A percentile compares a stretch with the other conserved stretches of the same genome.
phyloP scores from a whole-genome alignment of 805 yeast genomes.

The Yarrowia osloensis region DNA sequence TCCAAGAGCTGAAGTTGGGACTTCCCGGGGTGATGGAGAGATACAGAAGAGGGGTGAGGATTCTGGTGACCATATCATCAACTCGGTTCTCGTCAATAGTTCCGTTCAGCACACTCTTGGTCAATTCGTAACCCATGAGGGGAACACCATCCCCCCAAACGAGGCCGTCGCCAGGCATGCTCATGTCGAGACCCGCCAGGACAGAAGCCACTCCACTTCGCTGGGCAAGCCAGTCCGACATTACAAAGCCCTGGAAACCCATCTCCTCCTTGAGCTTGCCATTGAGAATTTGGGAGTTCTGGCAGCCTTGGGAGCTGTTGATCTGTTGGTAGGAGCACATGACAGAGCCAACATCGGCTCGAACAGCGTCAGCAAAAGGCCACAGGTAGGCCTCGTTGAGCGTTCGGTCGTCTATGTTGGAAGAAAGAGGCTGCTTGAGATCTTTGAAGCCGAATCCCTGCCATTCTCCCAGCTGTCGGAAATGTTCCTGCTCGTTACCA shows the following conservation, averaged over 20 bases:
- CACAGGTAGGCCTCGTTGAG: slow-evolving; percentile 64
- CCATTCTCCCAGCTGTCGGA: slow-evolving; percentile 57
- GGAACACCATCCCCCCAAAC: slow-evolving; percentile 29
- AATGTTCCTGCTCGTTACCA: slow-evolving; percentile 65
- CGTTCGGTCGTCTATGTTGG: slow-evolving; percentile 60
- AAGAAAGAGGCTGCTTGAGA: slow-evolving; percentile 47
- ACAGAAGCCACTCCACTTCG: slow-evolving; percentile 59
- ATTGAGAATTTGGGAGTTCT: slow-evolving; percentile 58
- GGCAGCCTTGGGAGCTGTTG: slow-evolving; percentile 60
- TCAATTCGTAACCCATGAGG: slow-evolving; percentile 59
- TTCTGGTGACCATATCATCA: slow-evolving; percentile 63
- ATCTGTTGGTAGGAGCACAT: slow-evolving; percentile 63
- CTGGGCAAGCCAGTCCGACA: slow-evolving; percentile 68
- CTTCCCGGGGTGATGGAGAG: slow-evolving; percentile 40
- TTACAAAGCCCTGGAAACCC: slow-evolving; percentile 69
- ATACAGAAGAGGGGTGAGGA: slow-evolving; percentile 52
- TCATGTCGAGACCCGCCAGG: slow-evolving; percentile 63
- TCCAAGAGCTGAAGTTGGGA: slow-evolving; percentile 63
- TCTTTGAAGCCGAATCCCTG: slow-evolving; percentile 40
- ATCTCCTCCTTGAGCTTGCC: slow-evolving; percentile 59
- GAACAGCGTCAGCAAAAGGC: slow-evolving; percentile 67
- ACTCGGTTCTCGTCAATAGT: slow-evolving; percentile 56
- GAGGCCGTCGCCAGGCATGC: slow-evolving; percentile 57
- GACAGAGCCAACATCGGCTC: slow-evolving; percentile 62
- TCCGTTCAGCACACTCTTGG: slow-evolving; percentile 56